Evolutionary conservation across 768 basidiomycete species (phyloP).

Genomic region (Mycena rosella): DNA sequence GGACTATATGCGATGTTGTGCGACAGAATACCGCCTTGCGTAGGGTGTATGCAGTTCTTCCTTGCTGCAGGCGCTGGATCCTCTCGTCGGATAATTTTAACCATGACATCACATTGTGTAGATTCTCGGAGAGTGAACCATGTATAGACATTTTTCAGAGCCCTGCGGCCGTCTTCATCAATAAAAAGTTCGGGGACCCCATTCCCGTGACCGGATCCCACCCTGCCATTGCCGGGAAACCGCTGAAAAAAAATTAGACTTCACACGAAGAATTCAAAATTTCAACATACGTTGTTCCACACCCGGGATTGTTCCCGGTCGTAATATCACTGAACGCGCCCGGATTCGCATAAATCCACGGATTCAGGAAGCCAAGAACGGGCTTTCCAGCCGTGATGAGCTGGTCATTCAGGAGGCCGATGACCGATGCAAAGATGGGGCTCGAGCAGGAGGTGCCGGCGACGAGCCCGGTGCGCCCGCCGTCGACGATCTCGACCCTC

Average conservation of each 20-base stretch:
- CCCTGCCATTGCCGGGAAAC: conserved; percentile 51
- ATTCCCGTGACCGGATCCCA: conserved; percentile 53
- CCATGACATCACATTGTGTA: no score
- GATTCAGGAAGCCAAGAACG: conserved; percentile 38
- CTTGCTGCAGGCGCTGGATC: no score
- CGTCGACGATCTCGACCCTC: conserved; percentile 30
- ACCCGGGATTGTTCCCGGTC: conserved; percentile 57
- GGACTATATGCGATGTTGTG: no score
- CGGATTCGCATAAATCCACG: conserved; percentile 55
- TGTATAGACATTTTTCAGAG: conserved; percentile 1
- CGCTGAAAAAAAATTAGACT: conserved; percentile 38
- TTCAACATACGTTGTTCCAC: conserved; percentile 52
- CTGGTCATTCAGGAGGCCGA: conserved; percentile 61
- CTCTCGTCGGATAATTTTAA: no score
- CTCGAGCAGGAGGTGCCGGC: conserved; percentile 61
- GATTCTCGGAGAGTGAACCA: no score
- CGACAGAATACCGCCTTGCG: no score
- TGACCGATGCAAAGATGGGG: conserved; percentile 58
- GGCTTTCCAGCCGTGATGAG: conserved; percentile 49
- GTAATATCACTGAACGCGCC: conserved; percentile 57
- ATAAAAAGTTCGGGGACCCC: conserved; percentile 47
- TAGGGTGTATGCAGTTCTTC: no score
- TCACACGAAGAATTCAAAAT: background rate
- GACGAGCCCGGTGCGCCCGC: conserved; percentile 40
- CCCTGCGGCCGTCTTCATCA: conserved; percentile 29